Base-by-base conservation (phyloP, 768 basidiomycete genomes). In the Amanita fuliginea region DNA sequence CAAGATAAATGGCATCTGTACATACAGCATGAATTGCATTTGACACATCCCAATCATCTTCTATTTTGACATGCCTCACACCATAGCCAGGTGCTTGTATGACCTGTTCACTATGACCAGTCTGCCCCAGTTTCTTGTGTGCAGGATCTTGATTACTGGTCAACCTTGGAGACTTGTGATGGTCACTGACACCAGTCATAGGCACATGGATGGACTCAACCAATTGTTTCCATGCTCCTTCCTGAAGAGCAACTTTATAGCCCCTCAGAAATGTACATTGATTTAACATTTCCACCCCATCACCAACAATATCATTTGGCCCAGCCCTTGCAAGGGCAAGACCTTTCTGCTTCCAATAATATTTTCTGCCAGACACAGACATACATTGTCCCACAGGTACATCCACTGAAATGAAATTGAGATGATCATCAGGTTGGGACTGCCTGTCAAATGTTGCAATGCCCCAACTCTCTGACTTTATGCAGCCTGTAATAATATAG, bases 401-500 rank as follows among this genome's bases (percentile, higher is more conserved):
- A 14, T 30, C 10, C 10, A 10, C 41, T 28, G 39, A 18, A 11
- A 49, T 14, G 3, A 49, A 30, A 32, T 49, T 21, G 18, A 30
- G 22, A 16, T 40, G n/a, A 32, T 41, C 19, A 14, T 26, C 24
- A 24, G 35, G 13, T 9, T 24, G 22, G 2, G 33, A 24, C 3
- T 8, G 14, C 18, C 13, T 19, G 16, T 54, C 39, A 34, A 56
- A 57, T 1, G 56, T 19, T 4, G 54, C 57, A 3, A 53, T 55
- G 3, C 51, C 59, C 54, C 59, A 55, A 6, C 48, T 51, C 4
- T 26, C 26, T 1, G 56, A 37, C 42, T 60, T 60, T 28, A 57
- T 54, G 36, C 48, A 55, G 4, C 59, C 59, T 16, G 59, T 60
- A 45, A 60, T 51, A 39, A 60, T 42, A 49, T 58, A 60, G 3